Evolutionary conservation across 2,329 filamentous ascomycete species (phyloP).

Genomic region (Colletotrichum sidae): DNA sequence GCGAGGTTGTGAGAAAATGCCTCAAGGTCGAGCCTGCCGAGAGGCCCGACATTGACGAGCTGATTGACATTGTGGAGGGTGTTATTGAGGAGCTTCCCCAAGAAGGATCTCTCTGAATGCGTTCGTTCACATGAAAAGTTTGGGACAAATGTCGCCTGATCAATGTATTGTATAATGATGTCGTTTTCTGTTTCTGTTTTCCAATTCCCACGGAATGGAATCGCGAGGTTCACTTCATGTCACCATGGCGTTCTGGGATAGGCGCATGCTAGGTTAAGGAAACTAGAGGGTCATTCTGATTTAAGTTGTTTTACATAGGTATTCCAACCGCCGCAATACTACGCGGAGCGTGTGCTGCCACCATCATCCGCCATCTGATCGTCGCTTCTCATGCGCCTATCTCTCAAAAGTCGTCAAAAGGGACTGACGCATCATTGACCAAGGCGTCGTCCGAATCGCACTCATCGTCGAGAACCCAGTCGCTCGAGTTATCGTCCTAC

Average conservation of each 20-base stretch:
- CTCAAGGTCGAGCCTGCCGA: slow-evolving; percentile 88
- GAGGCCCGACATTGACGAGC: slow-evolving; percentile 85
- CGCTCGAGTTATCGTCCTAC: slow-evolving; percentile 45
- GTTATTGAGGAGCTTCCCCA: slow-evolving; percentile 77
- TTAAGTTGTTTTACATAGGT: slow-evolving; percentile 25
- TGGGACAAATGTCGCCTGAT: not conserved
- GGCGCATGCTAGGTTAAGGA: slow-evolving; percentile 27
- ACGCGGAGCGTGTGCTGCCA: not conserved
- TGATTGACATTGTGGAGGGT: slow-evolving; percentile 82
- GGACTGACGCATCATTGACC: slow-evolving; percentile 4
- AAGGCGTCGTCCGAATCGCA: slow-evolving; percentile 1
- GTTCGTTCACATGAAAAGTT: not conserved
- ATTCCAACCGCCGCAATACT: slow-evolving; percentile 7
- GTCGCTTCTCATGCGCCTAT: not conserved
- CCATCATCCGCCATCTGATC: not conserved
- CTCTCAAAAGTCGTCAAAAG: slow-evolving; percentile 14
- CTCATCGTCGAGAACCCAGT: slow-evolving; percentile 18
- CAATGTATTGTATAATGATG: slow-evolving; percentile 29
- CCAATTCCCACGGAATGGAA: slow-evolving; percentile 23
- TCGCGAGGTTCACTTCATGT: slow-evolving; percentile 18
- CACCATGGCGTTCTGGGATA: slow-evolving; percentile 26
- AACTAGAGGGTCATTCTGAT: slow-evolving; percentile 28
- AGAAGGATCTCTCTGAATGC: slow-evolving; percentile 50
- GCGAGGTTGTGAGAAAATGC: slow-evolving; percentile 89
- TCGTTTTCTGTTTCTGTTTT: slow-evolving; percentile 10